Conservation (phyloP, 495 filamentous ascomycete species). For the Rhypophila decipiens region DNA sequence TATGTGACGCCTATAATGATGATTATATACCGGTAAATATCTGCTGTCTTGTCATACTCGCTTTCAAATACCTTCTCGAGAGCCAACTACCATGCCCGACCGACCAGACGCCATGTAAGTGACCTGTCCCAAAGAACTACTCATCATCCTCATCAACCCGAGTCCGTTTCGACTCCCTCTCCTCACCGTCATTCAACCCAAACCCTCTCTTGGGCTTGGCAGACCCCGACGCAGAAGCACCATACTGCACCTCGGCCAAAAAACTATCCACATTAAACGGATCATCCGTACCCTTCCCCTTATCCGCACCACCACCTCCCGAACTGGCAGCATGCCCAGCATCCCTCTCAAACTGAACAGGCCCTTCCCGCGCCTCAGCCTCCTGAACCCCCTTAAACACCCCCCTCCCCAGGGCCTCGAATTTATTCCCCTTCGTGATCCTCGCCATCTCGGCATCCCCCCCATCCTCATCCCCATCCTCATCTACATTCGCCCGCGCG, state of each 20-base stretch:
- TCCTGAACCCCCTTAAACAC: slow-evolving; percentile 87
- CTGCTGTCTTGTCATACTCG: no score
- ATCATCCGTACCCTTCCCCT: slow-evolving; percentile 49
- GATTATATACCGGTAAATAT: no score
- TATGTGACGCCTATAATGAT: no score
- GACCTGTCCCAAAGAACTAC: no score
- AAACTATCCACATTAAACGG: slow-evolving; percentile 92
- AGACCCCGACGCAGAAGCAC: slow-evolving; percentile 31
- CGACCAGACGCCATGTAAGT: no score
- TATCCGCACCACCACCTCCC: no score
- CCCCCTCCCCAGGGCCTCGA: slow-evolving; percentile 81
- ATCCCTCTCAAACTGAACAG: slow-evolving; percentile 98
- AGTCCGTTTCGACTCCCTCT: slow-evolving; percentile 65
- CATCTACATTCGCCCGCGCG: slow-evolving; percentile 64
- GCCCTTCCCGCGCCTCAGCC: slow-evolving; percentile 81
- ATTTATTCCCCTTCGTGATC: slow-evolving; percentile 75
- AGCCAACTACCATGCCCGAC: no score
- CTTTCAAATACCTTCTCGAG: no score
- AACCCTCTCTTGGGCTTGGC: slow-evolving; percentile 67
- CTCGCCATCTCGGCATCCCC: slow-evolving; percentile 77
- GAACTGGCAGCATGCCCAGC: no score
- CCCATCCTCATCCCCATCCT: slow-evolving; percentile 70
- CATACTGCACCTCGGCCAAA: slow-evolving; percentile 67
- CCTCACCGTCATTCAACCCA: slow-evolving; percentile 72
- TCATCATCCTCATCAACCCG: slow-evolving; percentile 71